phyloP scores from a whole-genome alignment of 352 stramenopile species.

The Hyaloperonospora arabidopsidis region DNA sequence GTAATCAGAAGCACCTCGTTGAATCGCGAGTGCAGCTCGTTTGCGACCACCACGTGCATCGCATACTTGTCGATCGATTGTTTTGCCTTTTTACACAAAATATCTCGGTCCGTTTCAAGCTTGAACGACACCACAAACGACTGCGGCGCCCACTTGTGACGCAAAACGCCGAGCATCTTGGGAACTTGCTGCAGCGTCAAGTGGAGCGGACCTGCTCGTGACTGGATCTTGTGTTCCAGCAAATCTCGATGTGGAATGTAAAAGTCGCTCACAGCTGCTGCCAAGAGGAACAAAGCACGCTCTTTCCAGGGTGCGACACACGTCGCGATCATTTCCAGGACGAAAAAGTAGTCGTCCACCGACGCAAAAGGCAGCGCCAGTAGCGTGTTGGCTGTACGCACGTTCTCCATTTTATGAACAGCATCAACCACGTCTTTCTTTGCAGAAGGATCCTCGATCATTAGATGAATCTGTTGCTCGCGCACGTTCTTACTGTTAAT shows the following conservation, averaged over 20 bases:
- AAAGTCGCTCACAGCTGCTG: constrained; percentile 98
- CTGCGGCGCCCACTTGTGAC: constrained; percentile 82
- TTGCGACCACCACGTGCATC: constrained; percentile 96
- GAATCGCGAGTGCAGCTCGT: constrained; percentile 93
- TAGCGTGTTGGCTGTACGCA: constrained; percentile 41
- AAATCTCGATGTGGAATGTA: constrained; percentile 90
- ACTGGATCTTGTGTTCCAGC: constrained; percentile 97
- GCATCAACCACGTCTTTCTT: constrained; percentile 44
- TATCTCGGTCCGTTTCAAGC: constrained; percentile 94
- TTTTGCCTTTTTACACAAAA: constrained; percentile 91
- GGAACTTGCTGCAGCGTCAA: constrained; percentile 91
- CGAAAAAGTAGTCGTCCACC: constrained; percentile 94
- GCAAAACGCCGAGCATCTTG: constrained; percentile 92
- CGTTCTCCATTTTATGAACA: constrained; percentile 42
- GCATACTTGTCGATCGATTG: constrained; percentile 90
- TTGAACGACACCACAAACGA: constrained; percentile 97
- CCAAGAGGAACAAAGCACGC: constrained; percentile 88
- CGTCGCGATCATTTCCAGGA: constrained; percentile 79
- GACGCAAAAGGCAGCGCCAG: constrained; percentile 90
- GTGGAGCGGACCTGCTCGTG: constrained; percentile 49
- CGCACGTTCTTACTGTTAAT: constrained; percentile 8
- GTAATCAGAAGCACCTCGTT: constrained; percentile 82
- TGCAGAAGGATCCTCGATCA: constrained; percentile 27
- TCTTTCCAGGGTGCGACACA: constrained; percentile 52
- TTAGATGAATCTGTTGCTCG: constrained; percentile 32